A percentile compares a stretch with the other conserved stretches of the same genome.
These are phyloP conservation scores for Calcarisporium arbuscula DNA, from an alignment of 2,329 filamentous ascomycete genomes.

Conservation along the genomic window DNA sequence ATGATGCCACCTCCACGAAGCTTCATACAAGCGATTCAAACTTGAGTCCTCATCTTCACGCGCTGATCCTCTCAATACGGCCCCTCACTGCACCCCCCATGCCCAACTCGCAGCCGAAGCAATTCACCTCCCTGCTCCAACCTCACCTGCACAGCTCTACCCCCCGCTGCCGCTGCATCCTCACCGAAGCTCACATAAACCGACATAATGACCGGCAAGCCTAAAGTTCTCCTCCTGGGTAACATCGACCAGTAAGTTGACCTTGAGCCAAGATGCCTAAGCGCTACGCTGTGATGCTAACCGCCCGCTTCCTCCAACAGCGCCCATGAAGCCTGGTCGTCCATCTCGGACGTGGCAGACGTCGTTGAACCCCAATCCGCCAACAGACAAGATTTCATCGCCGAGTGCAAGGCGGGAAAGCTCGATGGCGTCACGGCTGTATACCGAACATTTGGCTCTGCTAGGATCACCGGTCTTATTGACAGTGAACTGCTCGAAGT, in stretches of 20 bases:
- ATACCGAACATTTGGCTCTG: constrained; percentile 66
- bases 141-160: too few species aligned
- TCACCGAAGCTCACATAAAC: too few species aligned
- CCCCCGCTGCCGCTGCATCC: too few species aligned
- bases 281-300: neutral
- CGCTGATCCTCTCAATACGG: too few species aligned
- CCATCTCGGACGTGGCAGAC: constrained; percentile 56
- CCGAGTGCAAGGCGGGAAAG: constrained; percentile 58
- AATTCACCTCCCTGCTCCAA: too few species aligned
- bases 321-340: constrained; percentile 59
- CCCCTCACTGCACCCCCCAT: too few species aligned
- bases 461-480: constrained; percentile 58
- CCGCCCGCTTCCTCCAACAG: constrained; percentile 31
- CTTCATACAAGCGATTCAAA: too few species aligned
- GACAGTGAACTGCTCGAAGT: constrained; percentile 62
- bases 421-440: constrained; percentile 59
- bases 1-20: too few species aligned
- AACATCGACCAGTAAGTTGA: constrained; percentile 30
- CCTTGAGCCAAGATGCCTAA: too few species aligned
- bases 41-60: too few species aligned
- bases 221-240: constrained; percentile 34
- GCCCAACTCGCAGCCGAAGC: too few species aligned
- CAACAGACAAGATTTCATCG: constrained; percentile 60
- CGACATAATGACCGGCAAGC: constrained; percentile 18
- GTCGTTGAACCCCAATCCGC: constrained; percentile 55